Evolutionary conservation across 192 early-diverging fungal species (phyloP).

Genomic region (Funneliformis geosporum): DNA sequence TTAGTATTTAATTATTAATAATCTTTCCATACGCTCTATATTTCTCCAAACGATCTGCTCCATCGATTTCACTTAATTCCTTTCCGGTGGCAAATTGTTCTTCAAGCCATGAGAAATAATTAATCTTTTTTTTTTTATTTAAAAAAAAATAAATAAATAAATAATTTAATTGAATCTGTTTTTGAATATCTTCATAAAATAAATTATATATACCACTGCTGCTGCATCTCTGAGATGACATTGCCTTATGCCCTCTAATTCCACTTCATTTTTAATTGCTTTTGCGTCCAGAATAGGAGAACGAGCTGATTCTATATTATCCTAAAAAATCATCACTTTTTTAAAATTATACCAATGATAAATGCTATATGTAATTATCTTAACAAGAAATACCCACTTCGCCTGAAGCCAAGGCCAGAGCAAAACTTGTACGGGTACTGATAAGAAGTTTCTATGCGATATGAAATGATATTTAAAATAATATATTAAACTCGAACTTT

Average conservation of each 20-base stretch:
- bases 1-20: background rate
- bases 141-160: background rate
- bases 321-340: constrained; percentile 25
- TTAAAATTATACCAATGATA: no score
- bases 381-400: constrained; percentile 39
- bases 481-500: constrained; percentile 12
- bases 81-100: constrained; percentile 72
- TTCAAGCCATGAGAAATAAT: constrained; percentile 91
- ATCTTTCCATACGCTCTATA: constrained; percentile 56
- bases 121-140: no score
- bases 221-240: constrained; percentile 89
- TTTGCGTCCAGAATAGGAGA: constrained; percentile 83
- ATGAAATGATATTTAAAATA: background rate
- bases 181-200: no score
- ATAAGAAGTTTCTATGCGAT: constrained; percentile 58
- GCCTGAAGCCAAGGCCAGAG: constrained; percentile 75
- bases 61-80: constrained; percentile 84
- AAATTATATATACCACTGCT: constrained; percentile 66
- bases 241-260: constrained; percentile 90
- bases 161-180: background rate
- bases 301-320: constrained; percentile 52
- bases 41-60: constrained; percentile 79
- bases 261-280: constrained; percentile 89
- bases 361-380: background rate
- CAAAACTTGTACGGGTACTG: constrained; percentile 68